These are phyloP conservation scores for Fusarium staphyleae DNA, from an alignment of 2,329 filamentous ascomycete species.

Conservation along the genomic window DNA sequence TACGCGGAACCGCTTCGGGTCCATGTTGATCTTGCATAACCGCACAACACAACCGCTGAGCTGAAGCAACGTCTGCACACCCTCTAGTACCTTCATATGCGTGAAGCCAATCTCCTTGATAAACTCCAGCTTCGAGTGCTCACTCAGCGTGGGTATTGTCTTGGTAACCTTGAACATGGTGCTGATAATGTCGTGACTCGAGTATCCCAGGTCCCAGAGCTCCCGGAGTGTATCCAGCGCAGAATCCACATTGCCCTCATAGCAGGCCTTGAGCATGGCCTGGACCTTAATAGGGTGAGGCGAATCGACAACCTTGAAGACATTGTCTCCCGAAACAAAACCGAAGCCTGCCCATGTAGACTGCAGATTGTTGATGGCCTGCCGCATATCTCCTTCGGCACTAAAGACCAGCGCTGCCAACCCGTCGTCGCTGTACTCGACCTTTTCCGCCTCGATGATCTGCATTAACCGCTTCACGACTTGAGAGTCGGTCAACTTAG, in stretches of 20 bases:
- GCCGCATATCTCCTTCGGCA: slow-evolving; percentile 97
- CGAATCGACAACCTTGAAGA: slow-evolving; percentile 96
- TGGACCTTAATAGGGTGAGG: slow-evolving; percentile 98
- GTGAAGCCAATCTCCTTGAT: slow-evolving; percentile 99
- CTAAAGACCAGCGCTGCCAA: slow-evolving; percentile 96
- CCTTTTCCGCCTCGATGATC: slow-evolving; percentile 90
- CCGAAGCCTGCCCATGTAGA: slow-evolving; percentile 93
- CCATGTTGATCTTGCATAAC: slow-evolving; percentile 96
- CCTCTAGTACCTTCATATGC: slow-evolving; percentile 99
- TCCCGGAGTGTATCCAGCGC: slow-evolving; percentile 88
- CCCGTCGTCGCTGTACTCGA: slow-evolving; percentile 91
- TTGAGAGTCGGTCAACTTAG: slow-evolving; percentile 89
- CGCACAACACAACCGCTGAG: slow-evolving; percentile 91
- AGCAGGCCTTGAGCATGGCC: slow-evolving; percentile 97
- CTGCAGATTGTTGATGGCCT: slow-evolving; percentile 98
- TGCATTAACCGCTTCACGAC: slow-evolving; percentile 90
- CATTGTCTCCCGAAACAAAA: slow-evolving; percentile 96
- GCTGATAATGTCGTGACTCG: slow-evolving; percentile 98
- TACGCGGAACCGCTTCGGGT: slow-evolving; percentile 76
- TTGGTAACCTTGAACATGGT: slow-evolving; percentile 99
- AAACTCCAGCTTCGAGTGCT: slow-evolving; percentile 95
- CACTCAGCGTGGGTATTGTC: slow-evolving; percentile 87
- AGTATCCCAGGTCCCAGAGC: slow-evolving; percentile 94
- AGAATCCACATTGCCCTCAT: slow-evolving; percentile 87
- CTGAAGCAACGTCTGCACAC: slow-evolving; percentile 93